Evolutionary conservation across 495 filamentous ascomycete genomes (phyloP).

Genomic region (Hypoxylon fuscum): DNA sequence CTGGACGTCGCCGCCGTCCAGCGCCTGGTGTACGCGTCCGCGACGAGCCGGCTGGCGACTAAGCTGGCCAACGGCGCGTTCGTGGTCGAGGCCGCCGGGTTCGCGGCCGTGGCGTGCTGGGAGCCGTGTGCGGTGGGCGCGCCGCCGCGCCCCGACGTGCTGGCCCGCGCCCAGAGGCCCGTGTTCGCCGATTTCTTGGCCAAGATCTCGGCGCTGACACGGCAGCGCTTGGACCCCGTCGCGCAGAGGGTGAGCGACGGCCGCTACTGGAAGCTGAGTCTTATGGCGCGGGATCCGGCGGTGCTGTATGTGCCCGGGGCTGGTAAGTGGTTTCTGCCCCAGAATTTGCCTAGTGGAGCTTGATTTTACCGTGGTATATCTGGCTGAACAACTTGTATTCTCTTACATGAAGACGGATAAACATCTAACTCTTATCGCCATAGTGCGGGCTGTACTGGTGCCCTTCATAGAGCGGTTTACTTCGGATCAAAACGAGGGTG

Average conservation of each 20-base stretch:
- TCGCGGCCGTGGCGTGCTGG: conserved; percentile 26
- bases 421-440: not conserved
- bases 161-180: not conserved
- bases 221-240: conserved; percentile 8
- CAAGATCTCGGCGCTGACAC: not conserved
- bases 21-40: conserved; percentile 7
- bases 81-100: conserved; percentile 13
- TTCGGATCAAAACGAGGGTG: conserved; percentile 21
- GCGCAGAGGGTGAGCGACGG: conserved; percentile 14
- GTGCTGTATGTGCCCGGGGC: conserved; percentile 27
- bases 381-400: no score
- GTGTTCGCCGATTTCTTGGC: conserved; percentile 6
- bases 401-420: not conserved
- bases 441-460: conserved; percentile 26
- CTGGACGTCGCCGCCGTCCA: conserved; percentile 3
- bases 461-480: conserved; percentile 24
- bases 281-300: conserved; percentile 35
- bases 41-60: not conserved
- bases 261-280: conserved; percentile 26
- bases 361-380: no score
- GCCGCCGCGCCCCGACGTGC: not conserved
- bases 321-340: conserved; percentile 12
- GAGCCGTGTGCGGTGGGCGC: conserved; percentile 5
- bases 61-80: conserved; percentile 19
- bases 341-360: no score